Evolutionary conservation across 139 green algal species (phyloP), one percentile per base, ranked within the genome.

Genomic region (Volvox africanus): DNA sequence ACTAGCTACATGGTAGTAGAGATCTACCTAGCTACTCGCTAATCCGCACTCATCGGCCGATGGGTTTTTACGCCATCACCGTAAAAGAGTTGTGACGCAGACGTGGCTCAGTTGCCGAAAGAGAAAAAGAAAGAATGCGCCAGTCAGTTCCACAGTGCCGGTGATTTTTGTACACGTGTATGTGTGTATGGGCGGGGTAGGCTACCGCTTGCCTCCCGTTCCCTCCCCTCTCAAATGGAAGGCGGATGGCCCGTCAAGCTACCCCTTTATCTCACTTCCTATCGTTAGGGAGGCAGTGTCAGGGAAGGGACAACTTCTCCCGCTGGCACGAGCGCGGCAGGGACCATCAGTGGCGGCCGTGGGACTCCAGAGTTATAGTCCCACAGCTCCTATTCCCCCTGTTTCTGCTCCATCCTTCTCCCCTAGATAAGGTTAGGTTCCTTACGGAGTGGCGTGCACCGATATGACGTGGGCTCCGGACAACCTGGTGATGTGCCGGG

Each of bases 381-480:
- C 1, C 17, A 61, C 18, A 12, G 32, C 18, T 0, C 33, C n/a
- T 1, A 21, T 32, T 50, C 19, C 24, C 32, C 26, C n/a, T 19
- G 33, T n/a, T 82, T 61, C 32, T 82, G 44, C 44, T 55, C 9
- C 9, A 55, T 55, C 5, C 44, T 55, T 9, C 44, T 55, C 5
- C 44, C 44, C 44, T 5, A 55, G 44, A 9, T 55, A 55, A 9
- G 9, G 44, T 61, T 61, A 1, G n/a, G 21, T 82, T 61, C 24
- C 55, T 36, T 32, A 20, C 71, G 20, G 24, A 35, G 78, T n/a
- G 80, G 80, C 80, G 80, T 86, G 80, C 80, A 50, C 36, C 11
- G 11, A 71, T n/a, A 86, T 86, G 80, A 86, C 80, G 80, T 26
- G 80, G 44, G 50, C 26, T 16, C 26, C 80, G 80, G 80, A 26